Percentiles rank a stretch among this genome's conserved stretches.
Conservation (phyloP, 768 basidiomycete species). For the Rhizopogon salebrosus region DNA sequence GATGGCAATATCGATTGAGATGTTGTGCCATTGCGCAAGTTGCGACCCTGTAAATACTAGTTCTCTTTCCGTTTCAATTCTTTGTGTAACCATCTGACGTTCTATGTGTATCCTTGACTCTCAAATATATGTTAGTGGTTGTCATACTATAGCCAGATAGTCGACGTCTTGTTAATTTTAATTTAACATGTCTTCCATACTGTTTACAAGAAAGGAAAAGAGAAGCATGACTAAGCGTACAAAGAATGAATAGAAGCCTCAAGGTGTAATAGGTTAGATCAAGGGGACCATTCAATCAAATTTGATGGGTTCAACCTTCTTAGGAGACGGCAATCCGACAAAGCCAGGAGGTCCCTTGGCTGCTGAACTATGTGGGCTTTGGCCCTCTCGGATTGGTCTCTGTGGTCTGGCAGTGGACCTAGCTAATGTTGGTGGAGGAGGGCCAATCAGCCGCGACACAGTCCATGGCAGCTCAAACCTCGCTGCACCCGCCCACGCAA, state of each 20-base stretch:
- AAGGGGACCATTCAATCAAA: slow-evolving; percentile 25
- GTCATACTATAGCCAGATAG: background rate
- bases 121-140: background rate
- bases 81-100: background rate
- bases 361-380: slow-evolving; percentile 19
- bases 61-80: slow-evolving; percentile 5
- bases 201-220: background rate
- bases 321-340: slow-evolving; percentile 33
- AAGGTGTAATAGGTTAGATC: background rate
- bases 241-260: background rate
- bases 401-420: slow-evolving; percentile 27
- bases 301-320: slow-evolving; percentile 39
- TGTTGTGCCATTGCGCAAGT: background rate
- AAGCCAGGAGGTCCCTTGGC: slow-evolving; percentile 17
- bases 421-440: slow-evolving; percentile 63
- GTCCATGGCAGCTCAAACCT: slow-evolving; percentile 80
- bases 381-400: slow-evolving; percentile 7
- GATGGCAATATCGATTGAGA: background rate
- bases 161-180: background rate
- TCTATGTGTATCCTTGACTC: background rate
- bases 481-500: slow-evolving; percentile 57
- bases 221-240: slow-evolving; percentile 7
- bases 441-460: slow-evolving; percentile 71
- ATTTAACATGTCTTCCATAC: background rate
- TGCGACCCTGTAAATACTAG: background rate